These are phyloP conservation scores for Rhodotorula kratochvilovae DNA, from an alignment of 768 basidiomycete species.

Conservation along the genomic window DNA sequence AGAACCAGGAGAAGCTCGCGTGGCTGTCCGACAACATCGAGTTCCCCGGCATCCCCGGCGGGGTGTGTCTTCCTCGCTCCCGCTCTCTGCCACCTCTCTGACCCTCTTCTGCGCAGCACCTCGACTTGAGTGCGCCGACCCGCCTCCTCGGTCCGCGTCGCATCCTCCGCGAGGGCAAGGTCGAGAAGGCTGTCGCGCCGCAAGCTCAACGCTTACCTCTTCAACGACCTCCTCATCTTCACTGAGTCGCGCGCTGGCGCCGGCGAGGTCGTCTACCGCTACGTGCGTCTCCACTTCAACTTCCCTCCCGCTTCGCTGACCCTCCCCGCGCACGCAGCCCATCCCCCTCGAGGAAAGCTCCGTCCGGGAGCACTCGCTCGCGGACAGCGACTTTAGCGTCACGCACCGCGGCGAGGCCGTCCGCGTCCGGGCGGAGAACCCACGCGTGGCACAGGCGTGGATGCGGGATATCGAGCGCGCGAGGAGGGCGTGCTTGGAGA, in stretches of 20 bases:
- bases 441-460: constrained; percentile 61
- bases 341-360: constrained; percentile 44
- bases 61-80: constrained; percentile 55
- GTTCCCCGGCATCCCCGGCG: constrained; percentile 60
- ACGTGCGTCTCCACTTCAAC: neutral
- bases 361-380: constrained; percentile 26
- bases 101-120: constrained; percentile 48
- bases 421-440: constrained; percentile 40
- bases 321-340: constrained; percentile 28
- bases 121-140: constrained; percentile 87
- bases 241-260: constrained; percentile 57
- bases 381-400: constrained; percentile 21
- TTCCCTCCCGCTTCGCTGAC: neutral
- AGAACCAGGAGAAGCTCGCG: constrained; percentile 69
- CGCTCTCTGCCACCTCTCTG: neutral
- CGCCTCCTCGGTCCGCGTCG: constrained; percentile 73
- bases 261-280: constrained; percentile 30
- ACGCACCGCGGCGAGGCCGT: constrained; percentile 31
- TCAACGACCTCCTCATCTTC: constrained; percentile 82
- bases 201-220: constrained; percentile 70
- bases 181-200: constrained; percentile 75
- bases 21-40: constrained; percentile 73
- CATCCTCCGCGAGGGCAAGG: constrained; percentile 70
- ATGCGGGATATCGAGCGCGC: constrained; percentile 53
- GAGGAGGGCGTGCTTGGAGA: constrained; percentile 31